Percentiles rank a stretch among this genome's conserved stretches.
Evolutionary conservation across 495 filamentous ascomycete genomes (phyloP).

Genomic region (Penicillium goetzii): DNA sequence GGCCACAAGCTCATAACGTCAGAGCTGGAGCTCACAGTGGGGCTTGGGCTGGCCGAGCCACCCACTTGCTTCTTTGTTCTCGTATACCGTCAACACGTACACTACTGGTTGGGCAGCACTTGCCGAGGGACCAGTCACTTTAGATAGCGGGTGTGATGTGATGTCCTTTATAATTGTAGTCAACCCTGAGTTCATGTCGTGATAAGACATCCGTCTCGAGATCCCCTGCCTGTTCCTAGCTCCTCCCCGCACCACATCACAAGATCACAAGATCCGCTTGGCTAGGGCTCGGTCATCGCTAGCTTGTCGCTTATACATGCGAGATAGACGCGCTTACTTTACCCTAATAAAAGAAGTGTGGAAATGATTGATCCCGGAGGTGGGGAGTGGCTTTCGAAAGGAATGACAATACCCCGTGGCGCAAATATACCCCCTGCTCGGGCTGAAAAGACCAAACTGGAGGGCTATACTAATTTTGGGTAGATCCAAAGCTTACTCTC

Average conservation of each 20-base stretch:
- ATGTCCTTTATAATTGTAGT: not conserved
- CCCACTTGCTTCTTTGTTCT: slow-evolving; percentile 2
- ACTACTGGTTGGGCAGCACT: not conserved
- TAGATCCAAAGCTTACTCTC: not conserved
- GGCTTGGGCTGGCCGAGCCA: not conserved
- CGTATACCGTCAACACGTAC: not conserved
- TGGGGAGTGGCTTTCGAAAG: not conserved
- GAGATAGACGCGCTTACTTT: not conserved
- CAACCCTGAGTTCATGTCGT: not conserved
- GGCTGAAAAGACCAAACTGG: not conserved
- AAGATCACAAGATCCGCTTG: not conserved
- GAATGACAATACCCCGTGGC: not conserved
- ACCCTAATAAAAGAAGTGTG: not conserved
- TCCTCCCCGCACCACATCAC: slow-evolving; percentile 3
- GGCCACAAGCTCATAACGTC: not conserved
- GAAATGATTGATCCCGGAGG: not conserved
- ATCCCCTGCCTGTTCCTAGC: slow-evolving; percentile 4
- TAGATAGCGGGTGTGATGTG: too few species aligned
- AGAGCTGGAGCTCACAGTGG: not conserved
- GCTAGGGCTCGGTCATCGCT: not conserved
- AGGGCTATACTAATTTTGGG: not conserved
- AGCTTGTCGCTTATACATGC: not conserved
- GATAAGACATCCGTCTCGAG: not conserved
- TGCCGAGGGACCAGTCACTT: too few species aligned
- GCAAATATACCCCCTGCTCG: not conserved